Evolutionary conservation across 164 flowering plant species (phyloP), one percentile per base, ranked within the genome.

Genomic region (Santalum album): DNA sequence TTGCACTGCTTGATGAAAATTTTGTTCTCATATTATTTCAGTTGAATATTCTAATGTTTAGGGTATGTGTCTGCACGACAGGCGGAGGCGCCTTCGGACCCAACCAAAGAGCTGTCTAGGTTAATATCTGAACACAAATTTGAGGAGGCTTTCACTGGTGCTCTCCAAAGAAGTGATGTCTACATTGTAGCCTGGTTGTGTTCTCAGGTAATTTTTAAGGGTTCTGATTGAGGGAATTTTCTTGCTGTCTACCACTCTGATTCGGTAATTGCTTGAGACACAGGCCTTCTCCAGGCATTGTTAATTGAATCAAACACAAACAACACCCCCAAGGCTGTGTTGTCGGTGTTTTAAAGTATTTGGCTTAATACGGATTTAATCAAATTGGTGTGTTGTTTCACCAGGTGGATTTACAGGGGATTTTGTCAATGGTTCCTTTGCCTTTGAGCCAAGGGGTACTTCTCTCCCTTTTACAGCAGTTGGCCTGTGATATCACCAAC

Each of bases 381-480:
- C 14, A 38, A 38, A 11, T 46, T 19, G 4, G 14, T 46, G 6
- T 1, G 2, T 46, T 11, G 50, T 0, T 40, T 27, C n/a, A 22
- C 26, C 79, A 94, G 99, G 97, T 86, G 51, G 89, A 90, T 74
- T 67, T 94, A 24, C 80, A 60, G 22, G 71, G 76, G 21, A 58
- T 94, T 5, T 57, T 87, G 69, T 55, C 86, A 1, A 56, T 58
- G 62, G 67, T 57, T 27, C 95, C 97, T 49, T 65, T 76, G 14
- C 88, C 91, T 0, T 60, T 94, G 69, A 86, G 86, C 71, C 99
- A 94, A 76, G 97, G 99, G 42, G 97, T 94, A 14, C 70, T 94
- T 25, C 78, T 94, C 18, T 79, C 96, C 7, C 97, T 94, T 58
- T 71, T 94, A 40, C 99, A 94, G 72, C 97, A 87, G 70, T 58